phyloP scores from a whole-genome alignment of 805 yeast species.

The Teunomyces atbi region DNA sequence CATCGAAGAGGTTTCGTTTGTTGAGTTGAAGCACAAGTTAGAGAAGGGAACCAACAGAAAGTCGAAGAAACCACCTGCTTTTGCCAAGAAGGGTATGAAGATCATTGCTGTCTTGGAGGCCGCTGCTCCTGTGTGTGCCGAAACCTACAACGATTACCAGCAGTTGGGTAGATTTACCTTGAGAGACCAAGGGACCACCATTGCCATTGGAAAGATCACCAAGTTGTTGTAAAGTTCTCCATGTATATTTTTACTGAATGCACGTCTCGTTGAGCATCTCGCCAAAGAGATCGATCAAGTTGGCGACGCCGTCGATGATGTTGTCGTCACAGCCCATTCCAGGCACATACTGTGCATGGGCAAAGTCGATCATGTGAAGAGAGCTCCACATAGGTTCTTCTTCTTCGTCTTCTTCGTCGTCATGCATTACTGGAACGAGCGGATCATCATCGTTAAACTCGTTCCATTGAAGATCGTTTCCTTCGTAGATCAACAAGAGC shows the following conservation, averaged over 20 bases:
- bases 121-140: conserved; percentile 87
- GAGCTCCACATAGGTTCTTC: conserved; percentile 49
- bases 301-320: conserved; percentile 66
- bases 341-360: conserved; percentile 69
- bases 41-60: conserved; percentile 96
- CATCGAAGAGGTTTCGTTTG: conserved; percentile 87
- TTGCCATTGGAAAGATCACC: conserved; percentile 97
- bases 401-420: conserved; percentile 16
- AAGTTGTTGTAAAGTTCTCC: conserved; percentile 59
- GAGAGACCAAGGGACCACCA: conserved; percentile 97
- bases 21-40: conserved; percentile 82
- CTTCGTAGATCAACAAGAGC: conserved; percentile 71
- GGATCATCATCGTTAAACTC: conserved; percentile 22
- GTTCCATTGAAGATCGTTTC: conserved; percentile 57
- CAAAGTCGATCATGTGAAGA: conserved; percentile 80
- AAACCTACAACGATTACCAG: conserved; percentile 87
- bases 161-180: conserved; percentile 97
- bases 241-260: conserved; percentile 1
- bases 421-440: conserved; percentile 17
- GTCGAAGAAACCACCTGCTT: conserved; percentile 96
- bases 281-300: conserved; percentile 48
- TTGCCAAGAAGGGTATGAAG: conserved; percentile 99
- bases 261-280: conserved; percentile 13
- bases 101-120: conserved; percentile 89
- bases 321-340: conserved; percentile 73